Evolutionary conservation across 345 rosid genomes (phyloP), one percentile per base, ranked within the genome.

Genomic region (Tarenaya hassleriana): DNA sequence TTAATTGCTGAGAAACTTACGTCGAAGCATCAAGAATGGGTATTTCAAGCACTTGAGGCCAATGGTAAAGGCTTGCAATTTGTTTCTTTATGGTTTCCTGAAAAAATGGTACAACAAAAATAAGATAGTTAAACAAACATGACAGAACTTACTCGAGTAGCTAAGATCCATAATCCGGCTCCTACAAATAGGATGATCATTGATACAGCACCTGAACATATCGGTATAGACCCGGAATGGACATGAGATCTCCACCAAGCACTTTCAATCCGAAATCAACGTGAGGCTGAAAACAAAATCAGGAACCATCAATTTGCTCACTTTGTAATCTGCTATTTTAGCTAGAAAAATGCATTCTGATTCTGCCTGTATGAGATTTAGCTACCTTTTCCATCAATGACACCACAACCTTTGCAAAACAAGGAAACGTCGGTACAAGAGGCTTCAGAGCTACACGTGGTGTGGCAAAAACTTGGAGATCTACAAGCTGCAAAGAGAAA

Each of bases 211-310:
- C 95, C 95, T 85, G 95, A 78, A 85, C 75, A 56, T 75, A 71
- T 43, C 70, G 81, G 75, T 82, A 82, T 52, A 85, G 77, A 50
- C 85, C 87, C 0, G 90, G 90, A 63, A 85, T 80, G 31, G 95
- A 77, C 90, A 85, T 85, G 56, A 85, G 42, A 72, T 85, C 95
- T 32, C 87, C 95, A 59, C 95, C 95, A 20, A 77, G 77, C 47
- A 85, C 63, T 62, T 69, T 73, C 50, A 82, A 50, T 70, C 95
- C 95, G 55, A 85, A 85, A 58, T 82, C 95, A 37, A 82, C 77
- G 39, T 77, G 77, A 10, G 95, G 95, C 95, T 85, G 80, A 63
- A 66, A 46, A 60, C 10, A 48, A 54, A 60, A 32, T 31, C 20
- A 47, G 6, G 8, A 7, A 5, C 48, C 18, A 14, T 55, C 41